Evolutionary conservation across 2,329 filamentous ascomycete species (phyloP), one percentile per base, ranked within the genome.

Genomic region (Trichoderma lentiforme): DNA sequence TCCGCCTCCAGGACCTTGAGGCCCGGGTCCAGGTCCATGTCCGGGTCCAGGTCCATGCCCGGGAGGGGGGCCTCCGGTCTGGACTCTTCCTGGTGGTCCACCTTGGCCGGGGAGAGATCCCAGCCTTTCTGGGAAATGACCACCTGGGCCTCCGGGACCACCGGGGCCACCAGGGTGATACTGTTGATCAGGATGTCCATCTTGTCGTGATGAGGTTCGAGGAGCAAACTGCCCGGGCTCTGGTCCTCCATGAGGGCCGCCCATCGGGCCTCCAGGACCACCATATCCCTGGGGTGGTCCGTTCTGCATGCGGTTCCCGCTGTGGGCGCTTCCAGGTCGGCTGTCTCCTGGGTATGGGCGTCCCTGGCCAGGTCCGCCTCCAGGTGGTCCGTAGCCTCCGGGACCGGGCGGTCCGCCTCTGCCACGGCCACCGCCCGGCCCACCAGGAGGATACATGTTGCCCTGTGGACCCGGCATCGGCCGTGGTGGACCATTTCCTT

Each of bases 381-480:
- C 66, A 11, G 71, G 70, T 63, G 83, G 80, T 32, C 83, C 79
- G 73, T 86, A 85, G 1, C 80, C 83, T n/a, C 73, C 75, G n/a
- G 72, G 80, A 34, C 84, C 83, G 81, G 60, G 60, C 24, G 83
- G 86, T 21, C 84, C 84, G 18, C 83, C 78, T 62, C 86, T 84
- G 47, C 81, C 81, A 11, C 84, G 83, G 79, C 73, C 86, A 83
- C 62, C 78, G 75, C 15, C 82, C 80, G 75, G 74, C 21, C 74
- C 28, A 21, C 71, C 72, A 21, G 82, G 79, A 18, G 83, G 82
- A 39, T 86, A 82, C 66, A 88, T 80, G 75, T 84, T 86, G 24
- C 83, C 83, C 63, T 86, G 82, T 3, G 85, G 83, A 36, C 78
- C 77, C 8, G 83, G 82, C 74, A 87, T 79, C 4, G 79, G 77